Evolutionary conservation across 345 rosid species (phyloP).

Genomic region (Corchorus olitorius): DNA sequence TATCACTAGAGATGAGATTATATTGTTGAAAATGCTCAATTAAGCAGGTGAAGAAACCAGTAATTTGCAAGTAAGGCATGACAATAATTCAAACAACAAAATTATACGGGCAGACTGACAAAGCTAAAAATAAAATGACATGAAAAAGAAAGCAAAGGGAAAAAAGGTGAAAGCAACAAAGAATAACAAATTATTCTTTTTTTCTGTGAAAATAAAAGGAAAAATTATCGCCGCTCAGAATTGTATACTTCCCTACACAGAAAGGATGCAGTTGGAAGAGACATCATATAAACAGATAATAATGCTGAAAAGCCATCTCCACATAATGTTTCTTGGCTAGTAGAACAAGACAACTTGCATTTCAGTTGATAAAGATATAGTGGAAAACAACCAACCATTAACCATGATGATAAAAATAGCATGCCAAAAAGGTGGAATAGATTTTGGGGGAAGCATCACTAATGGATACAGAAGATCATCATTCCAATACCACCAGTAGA

Average conservation of each 20-base stretch:
- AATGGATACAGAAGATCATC: conserved; percentile 91
- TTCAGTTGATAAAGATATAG: conserved; percentile 12
- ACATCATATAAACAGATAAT: background rate
- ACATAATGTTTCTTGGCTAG: background rate
- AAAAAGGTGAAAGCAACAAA: background rate
- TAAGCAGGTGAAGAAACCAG: conserved; percentile 5
- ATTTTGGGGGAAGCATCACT: conserved; percentile 94
- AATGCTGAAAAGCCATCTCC: background rate
- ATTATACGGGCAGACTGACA: background rate
- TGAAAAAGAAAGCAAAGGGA: background rate
- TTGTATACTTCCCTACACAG: background rate
- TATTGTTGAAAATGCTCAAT: background rate
- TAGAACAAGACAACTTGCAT: background rate
- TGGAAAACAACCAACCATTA: conserved; percentile 66
- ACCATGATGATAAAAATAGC: conserved; percentile 89
- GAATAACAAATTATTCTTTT: background rate
- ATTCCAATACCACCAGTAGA: conserved; percentile 96
- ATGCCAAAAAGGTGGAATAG: conserved; percentile 99
- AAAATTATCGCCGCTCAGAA: background rate
- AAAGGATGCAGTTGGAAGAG: background rate
- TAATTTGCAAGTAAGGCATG: background rate
- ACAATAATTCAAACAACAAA: background rate
- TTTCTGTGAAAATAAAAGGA: background rate
- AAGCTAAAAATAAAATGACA: background rate
- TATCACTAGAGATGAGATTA: background rate